Evolutionary conservation across 2,329 filamentous ascomycete genomes (phyloP), one percentile per base, ranked within the genome.

Genomic region (Cordyceps pruinosa): DNA sequence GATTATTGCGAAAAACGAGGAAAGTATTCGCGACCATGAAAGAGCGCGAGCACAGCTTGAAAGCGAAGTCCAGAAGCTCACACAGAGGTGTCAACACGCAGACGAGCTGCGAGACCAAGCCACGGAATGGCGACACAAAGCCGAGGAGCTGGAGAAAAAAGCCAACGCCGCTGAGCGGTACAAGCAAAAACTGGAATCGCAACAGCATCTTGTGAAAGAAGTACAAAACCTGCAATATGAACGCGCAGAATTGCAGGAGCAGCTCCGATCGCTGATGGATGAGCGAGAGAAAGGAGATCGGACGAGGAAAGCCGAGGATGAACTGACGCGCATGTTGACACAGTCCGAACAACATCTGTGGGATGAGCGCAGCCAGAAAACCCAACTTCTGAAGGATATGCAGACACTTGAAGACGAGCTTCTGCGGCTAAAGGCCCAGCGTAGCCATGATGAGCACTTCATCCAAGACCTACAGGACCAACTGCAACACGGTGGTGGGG

Each of bases 1-100:
- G 58, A 75, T 90, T 50, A 91, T 92, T 65, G 83, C 84, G 39
- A 66, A 67, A 34, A 80, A 77, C 25, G 82, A 90, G 63, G 88
- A 92, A 68, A 63, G 60, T n/a, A 73, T 74, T 49, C 68, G 71
- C 12, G 67, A 64, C 25, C 66, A 71, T 56, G 66, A 70, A 45
- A 67, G 66, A 57, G 61, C 62, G 10, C 68, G 66, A 55, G 78
- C 80, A 21, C 81, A 88, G 63, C 72, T 86, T 12, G 81, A 87
- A 57, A 74, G 73, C 59, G 80, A 84, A 61, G 75, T 83, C 35
- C 69, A 73, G 51, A 70, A 70, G 41, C 69, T 83, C 30, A 74
- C 73, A 51, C 70, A 69, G 56, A 77, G 71, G 66, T 75, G 77
- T 34, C 73, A 77, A 41, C 75, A 77, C 53, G 72, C 77, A 2